Evolutionary conservation across 768 basidiomycete genomes (phyloP).

Genomic region (Kwoniella dejecticola): DNA sequence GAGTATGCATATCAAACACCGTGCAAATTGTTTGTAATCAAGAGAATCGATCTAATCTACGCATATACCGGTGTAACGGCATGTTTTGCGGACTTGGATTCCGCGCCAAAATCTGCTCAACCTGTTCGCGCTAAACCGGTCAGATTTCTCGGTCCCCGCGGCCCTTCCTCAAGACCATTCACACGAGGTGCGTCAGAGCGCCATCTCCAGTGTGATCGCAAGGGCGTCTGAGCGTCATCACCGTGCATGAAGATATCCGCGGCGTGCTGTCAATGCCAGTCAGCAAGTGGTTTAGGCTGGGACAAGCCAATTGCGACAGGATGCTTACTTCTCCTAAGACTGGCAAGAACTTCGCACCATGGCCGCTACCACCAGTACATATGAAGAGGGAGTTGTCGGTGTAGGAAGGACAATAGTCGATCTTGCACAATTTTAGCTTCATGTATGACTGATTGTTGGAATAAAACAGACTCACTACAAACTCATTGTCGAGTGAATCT

Average conservation of each 20-base stretch:
- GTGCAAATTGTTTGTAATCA: no score
- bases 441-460: neutral
- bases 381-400: conserved; percentile 24
- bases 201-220: conserved; percentile 28
- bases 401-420: conserved; percentile 32
- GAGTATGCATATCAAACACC: no score
- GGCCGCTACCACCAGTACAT: conserved; percentile 28
- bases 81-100: no score
- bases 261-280: conserved; percentile 28
- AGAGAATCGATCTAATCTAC: no score
- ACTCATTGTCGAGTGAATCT: conserved; percentile 32
- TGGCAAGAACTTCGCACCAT: conserved; percentile 38
- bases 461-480: neutral
- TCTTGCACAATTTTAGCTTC: conserved; percentile 1
- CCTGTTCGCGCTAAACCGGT: no score
- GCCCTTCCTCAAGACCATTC: conserved; percentile 33
- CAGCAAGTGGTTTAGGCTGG: neutral
- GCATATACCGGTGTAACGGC: no score
- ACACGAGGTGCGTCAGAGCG: conserved; percentile 11
- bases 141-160: neutral
- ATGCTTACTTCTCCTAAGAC: conserved; percentile 27
- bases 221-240: conserved; percentile 8
- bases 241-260: conserved; percentile 17
- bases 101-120: no score
- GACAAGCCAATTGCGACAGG: neutral